Base-by-base conservation (phyloP, 495 filamentous ascomycete genomes). In the Pseudomonodictys pantanalensis region DNA sequence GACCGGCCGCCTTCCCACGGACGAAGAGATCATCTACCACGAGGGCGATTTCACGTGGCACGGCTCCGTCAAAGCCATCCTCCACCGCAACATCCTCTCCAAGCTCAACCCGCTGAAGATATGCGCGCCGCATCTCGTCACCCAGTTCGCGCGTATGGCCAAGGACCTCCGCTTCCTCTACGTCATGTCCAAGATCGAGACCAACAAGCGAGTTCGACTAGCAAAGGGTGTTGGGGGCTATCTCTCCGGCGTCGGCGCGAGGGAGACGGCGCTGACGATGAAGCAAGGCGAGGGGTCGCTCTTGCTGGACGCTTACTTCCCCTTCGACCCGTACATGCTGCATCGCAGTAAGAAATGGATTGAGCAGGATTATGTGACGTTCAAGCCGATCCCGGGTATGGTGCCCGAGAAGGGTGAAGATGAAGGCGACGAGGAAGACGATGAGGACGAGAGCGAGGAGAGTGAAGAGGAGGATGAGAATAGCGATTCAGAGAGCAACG, bases 61-160 rank as follows among this genome's bases (percentile, higher is more conserved):
- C 29, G 76, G 81, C 0, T 83, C 82, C 18, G 76, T 96, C 65
- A 87, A 86, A 69, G 83, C 90, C 28, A 76, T 83, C 15, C 76
- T 99, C 41, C 76, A 81, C 58, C 79, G 78, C 10, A 87, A 87
- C 59, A 88, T 97, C 67, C 84, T 87, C 71, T 92, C 86, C 23
- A 87, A 84, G 58, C 83, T 99, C 49, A 99, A 99, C 71, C 93
- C 93, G 0, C 83, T 97, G 10, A 96, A 96, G 71, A 88, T 97
- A 52, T 97, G 95, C 79, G 89, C 91, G n/a, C 89, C 91, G 4
- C 78, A 81, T 17, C 96, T 99, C 60, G 92, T 97, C 38, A 79
- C 85, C 17, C 85, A 96, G 59, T 99, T 97, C 68, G 95, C 93
- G 15, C 85, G 86, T 47, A 83, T 96, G 50, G 84, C 91, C 1